phyloP scores from a whole-genome alignment of 345 rosid genomes.

The Pelargonium nanum region DNA sequence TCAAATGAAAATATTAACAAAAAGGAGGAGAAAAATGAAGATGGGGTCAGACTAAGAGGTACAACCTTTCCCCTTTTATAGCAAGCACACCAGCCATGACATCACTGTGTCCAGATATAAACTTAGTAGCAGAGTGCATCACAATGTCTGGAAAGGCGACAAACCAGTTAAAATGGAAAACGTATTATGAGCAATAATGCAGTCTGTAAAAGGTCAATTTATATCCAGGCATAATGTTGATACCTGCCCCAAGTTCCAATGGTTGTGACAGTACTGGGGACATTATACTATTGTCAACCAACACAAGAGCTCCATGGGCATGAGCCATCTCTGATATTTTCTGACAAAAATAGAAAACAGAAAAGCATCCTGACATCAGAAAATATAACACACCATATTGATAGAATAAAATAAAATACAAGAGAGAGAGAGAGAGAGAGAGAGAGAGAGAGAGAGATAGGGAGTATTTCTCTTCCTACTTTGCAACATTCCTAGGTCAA shows the following conservation, averaged over 20 bases:
- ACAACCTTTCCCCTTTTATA: conserved; percentile 84
- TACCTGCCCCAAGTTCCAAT: conserved; percentile 93
- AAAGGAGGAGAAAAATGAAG: not conserved
- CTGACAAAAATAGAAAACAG: conserved; percentile 21
- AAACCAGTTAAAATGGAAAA: conserved; percentile 8
- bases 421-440: no score
- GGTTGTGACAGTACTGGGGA: conserved; percentile 85
- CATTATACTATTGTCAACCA: conserved; percentile 94
- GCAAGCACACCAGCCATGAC: conserved; percentile 98
- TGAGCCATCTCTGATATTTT: conserved; percentile 87
- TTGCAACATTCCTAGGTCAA: no score
- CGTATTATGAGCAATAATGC: not conserved
- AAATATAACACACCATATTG: not conserved
- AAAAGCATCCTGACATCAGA: conserved; percentile 2
- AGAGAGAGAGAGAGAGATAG: no score
- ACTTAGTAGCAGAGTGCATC: conserved; percentile 96
- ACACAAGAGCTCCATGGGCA: conserved; percentile 61
- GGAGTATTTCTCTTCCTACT: not conserved
- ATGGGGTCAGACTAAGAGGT: not conserved
- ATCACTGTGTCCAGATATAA: conserved; percentile 91
- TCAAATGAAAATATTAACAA: not conserved
- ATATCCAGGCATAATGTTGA: not conserved
- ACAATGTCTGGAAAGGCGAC: conserved; percentile 60
- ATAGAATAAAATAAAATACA: no score
- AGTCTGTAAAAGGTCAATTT: conserved; percentile 1